These are phyloP conservation scores for Starmera pachycereana DNA, from an alignment of 805 yeast genomes.

Conservation along the genomic window DNA sequence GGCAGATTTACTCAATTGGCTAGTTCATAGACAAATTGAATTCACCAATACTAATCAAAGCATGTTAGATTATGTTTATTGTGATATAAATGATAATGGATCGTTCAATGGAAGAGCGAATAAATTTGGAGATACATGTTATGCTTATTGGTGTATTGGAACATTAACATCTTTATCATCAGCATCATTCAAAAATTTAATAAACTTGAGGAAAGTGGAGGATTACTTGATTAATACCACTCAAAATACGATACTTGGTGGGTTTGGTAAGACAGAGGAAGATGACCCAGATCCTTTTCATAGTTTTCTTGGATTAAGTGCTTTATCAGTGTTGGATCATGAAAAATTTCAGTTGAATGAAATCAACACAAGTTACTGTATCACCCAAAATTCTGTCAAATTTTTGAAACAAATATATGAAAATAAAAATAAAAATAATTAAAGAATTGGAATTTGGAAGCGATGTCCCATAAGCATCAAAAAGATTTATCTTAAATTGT, in stretches of 20 bases:
- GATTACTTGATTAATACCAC: slow-evolving; percentile 42
- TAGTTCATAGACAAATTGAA: slow-evolving; percentile 52
- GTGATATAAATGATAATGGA: slow-evolving; percentile 48
- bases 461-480: too few relatives aligned
- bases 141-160: slow-evolving; percentile 74
- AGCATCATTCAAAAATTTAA: slow-evolving; percentile 28
- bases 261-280: slow-evolving; percentile 59
- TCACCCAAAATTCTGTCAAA: too few relatives aligned
- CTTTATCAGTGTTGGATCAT: slow-evolving; percentile 21
- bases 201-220: slow-evolving; percentile 26
- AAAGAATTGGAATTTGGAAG: neutral
- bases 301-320: slow-evolving; percentile 50
- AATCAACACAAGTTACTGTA: too few relatives aligned
- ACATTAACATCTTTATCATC: slow-evolving; percentile 24
- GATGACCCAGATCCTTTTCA: slow-evolving; percentile 67
- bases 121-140: slow-evolving; percentile 80
- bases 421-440: neutral
- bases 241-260: slow-evolving; percentile 60
- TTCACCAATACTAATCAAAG: slow-evolving; percentile 21
- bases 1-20: slow-evolving; percentile 42
- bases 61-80: slow-evolving; percentile 21
- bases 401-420: neutral
- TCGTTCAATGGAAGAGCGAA: slow-evolving; percentile 85
- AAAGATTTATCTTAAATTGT: too few relatives aligned
- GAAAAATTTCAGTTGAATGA: neutral